Conservation (phyloP, 345 rosid genomes). For the Moricandia arvensis region DNA sequence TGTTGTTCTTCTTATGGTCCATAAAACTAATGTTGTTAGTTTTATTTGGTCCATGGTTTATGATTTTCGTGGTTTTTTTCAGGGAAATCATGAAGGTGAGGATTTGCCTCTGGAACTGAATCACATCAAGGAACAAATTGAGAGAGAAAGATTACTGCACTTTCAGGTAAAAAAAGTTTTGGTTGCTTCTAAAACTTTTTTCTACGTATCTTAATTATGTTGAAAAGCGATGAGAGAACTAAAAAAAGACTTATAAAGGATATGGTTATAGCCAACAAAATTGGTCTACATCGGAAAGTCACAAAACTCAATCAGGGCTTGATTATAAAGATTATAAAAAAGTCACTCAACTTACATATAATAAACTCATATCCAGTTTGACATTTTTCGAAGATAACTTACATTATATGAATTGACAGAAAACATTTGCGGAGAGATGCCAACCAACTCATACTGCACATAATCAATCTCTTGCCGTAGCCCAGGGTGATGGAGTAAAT, state of each 20-base stretch:
- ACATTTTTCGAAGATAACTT: background rate
- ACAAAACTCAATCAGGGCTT: background rate
- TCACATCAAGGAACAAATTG: conserved; percentile 63
- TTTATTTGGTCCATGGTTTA: background rate
- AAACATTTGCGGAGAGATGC: background rate
- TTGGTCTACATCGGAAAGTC: background rate
- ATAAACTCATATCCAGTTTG: background rate
- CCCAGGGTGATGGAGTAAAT: background rate
- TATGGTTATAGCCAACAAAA: background rate
- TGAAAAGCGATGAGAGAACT: background rate
- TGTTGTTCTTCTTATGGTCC: background rate
- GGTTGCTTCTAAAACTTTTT: background rate
- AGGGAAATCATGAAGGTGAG: conserved; percentile 50
- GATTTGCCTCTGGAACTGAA: conserved; percentile 51
- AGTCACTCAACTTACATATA: too few relatives aligned
- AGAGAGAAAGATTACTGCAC: conserved; percentile 51
- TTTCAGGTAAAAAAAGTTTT: conserved; percentile 38
- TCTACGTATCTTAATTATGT: background rate
- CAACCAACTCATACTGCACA: background rate
- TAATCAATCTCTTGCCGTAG: background rate
- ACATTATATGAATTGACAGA: background rate
- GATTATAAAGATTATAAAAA: too few relatives aligned
- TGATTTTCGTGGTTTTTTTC: background rate
- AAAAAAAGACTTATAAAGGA: background rate
- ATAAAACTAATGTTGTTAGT: background rate